A percentile compares a stretch with the other conserved stretches of the same genome.
Evolutionary conservation across 768 basidiomycete species (phyloP).

Genomic region (Trametes villosa): DNA sequence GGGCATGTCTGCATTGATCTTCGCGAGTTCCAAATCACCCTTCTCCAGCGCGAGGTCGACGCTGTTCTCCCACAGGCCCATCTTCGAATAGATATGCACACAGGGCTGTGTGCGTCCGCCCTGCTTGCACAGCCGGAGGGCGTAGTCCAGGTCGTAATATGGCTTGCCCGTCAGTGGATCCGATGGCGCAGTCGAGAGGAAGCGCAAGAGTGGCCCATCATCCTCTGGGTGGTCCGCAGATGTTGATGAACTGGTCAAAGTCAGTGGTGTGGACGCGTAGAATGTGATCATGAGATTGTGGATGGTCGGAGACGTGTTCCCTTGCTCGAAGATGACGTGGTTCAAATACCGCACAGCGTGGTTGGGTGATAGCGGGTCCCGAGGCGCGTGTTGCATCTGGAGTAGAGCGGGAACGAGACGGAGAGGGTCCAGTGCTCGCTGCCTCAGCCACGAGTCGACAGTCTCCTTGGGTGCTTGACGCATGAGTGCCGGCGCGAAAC

Average conservation of each 20-base stretch:
- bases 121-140: slow-evolving; percentile 87
- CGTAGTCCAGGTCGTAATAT: slow-evolving; percentile 97
- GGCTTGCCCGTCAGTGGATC: slow-evolving; percentile 85
- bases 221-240: slow-evolving; percentile 52
- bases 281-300: slow-evolving; percentile 95
- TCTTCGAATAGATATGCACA: slow-evolving; percentile 95
- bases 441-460: slow-evolving; percentile 91
- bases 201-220: slow-evolving; percentile 79
- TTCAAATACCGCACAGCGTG: slow-evolving; percentile 91
- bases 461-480: slow-evolving; percentile 86
- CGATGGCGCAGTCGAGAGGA: slow-evolving; percentile 79
- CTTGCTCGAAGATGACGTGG: slow-evolving; percentile 79
- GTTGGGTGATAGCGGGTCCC: slow-evolving; percentile 74
- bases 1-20: slow-evolving; percentile 90
- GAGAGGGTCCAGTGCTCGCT: slow-evolving; percentile 75
- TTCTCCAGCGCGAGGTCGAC: slow-evolving; percentile 94
- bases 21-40: slow-evolving; percentile 94
- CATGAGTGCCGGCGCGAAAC: slow-evolving; percentile 87
- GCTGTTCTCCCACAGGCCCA: slow-evolving; percentile 96
- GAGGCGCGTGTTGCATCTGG: slow-evolving; percentile 73
- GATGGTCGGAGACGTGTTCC: slow-evolving; percentile 81
- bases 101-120: slow-evolving; percentile 83
- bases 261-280: slow-evolving; percentile 59
- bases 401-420: slow-evolving; percentile 90
- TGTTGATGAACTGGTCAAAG: slow-evolving; percentile 45